Evolutionary conservation across 805 yeast genomes (phyloP).

Genomic region (Metschnikowia kofuensis): DNA sequence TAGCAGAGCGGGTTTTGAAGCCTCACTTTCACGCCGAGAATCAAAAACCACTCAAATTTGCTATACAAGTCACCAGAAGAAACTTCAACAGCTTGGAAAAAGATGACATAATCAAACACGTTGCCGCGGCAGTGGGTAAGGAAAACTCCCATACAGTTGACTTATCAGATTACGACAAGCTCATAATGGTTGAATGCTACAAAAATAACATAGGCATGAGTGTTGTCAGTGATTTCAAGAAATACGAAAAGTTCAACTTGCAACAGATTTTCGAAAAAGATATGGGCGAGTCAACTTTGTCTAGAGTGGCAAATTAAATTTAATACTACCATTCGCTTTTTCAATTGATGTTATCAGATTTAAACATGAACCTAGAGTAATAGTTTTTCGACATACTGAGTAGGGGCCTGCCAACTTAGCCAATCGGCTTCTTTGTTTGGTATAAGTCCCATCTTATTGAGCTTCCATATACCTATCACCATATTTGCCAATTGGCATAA

Average conservation of each 20-base stretch:
- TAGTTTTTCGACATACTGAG: slow-evolving; percentile 10
- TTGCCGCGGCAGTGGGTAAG: slow-evolving; percentile 71
- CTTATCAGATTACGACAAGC: slow-evolving; percentile 71
- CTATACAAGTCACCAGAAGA: slow-evolving; percentile 76
- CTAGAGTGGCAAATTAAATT: slow-evolving; percentile 11
- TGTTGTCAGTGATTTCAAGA: slow-evolving; percentile 65
- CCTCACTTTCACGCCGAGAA: slow-evolving; percentile 60
- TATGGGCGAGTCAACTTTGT: slow-evolving; percentile 19
- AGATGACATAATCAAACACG: slow-evolving; percentile 65
- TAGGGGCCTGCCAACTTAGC: slow-evolving; percentile 74
- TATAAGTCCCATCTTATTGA: slow-evolving; percentile 83
- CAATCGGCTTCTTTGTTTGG: slow-evolving; percentile 89
- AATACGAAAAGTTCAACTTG: slow-evolving; percentile 67
- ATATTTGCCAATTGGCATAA: slow-evolving; percentile 52
- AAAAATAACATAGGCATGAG: slow-evolving; percentile 86
- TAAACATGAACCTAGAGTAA: not conserved
- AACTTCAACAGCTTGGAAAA: slow-evolving; percentile 73
- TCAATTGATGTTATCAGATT: not conserved
- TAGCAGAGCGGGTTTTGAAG: slow-evolving; percentile 57
- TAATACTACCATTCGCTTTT: not conserved
- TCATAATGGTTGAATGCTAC: slow-evolving; percentile 83
- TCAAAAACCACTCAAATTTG: slow-evolving; percentile 54
- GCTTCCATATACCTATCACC: slow-evolving; percentile 79
- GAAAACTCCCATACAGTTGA: slow-evolving; percentile 75
- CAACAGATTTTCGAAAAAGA: slow-evolving; percentile 69